Base-by-base conservation (phyloP, 179 eudicot genomes). In the Patellifolia procumbens region DNA sequence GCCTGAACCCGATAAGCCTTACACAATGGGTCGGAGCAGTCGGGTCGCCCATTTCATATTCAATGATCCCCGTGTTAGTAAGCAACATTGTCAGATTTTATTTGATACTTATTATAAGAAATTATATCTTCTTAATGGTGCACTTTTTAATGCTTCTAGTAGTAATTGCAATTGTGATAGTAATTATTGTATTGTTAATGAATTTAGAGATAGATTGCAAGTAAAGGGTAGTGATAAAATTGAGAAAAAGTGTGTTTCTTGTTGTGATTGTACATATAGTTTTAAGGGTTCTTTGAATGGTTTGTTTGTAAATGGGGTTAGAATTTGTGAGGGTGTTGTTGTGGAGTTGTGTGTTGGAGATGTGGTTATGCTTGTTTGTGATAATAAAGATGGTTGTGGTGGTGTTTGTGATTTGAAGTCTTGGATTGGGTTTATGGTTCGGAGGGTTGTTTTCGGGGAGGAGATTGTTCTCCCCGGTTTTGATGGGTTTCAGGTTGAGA, bases 301-400 rank as follows among this genome's bases (percentile, higher is more conserved):
- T 39, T 84, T 89, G 74, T 90, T 86, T 87, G 88, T 93, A 51
- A 90, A 93, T 81, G 95, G 95, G 71, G 85, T 72, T 79, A 88
- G 80, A 55, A 60, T 93, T 84, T 72, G 78, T 32, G 75, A 83
- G 74, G 90, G 86, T 55, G 76, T 72, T 49, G 83, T 66, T 64
- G 83, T 76, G 29, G 98, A 89, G 70, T 79, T 91, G 83, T 48
- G 73, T 73, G 95, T 85, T 4, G 98, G 93, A 34, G 93, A 89
- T 80, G 88, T 85, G 86, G 89, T 93, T 55, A 72, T 84, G 73
- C 81, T 93, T 63, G 89, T 75, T 56, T 61, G 61, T 56, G 31
- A 12, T 7, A 24, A 56, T 26, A 7, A 11, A 24, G 22, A 7
- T 24, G 13, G n/a, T n/a, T n/a, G n/a, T n/a, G n/a, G n/a, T n/a